Percentiles rank a stretch among this genome's conserved stretches.
phyloP scores from a whole-genome alignment of 148 eudicot species.

The Chenopodium suecicum region DNA sequence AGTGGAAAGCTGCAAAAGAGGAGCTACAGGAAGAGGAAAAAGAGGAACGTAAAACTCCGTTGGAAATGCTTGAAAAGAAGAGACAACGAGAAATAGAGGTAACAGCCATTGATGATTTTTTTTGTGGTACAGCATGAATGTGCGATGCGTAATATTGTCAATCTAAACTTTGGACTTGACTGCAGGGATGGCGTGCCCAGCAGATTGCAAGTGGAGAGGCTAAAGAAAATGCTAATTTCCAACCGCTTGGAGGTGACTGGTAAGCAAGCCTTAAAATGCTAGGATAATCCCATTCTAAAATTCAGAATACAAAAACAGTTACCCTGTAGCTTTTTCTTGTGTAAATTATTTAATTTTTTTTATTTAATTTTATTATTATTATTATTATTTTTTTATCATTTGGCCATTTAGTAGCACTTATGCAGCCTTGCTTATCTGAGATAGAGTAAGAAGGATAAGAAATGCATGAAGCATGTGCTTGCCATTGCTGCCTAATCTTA shows the following conservation, averaged over 20 bases:
- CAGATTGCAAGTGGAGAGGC: conserved; percentile 97
- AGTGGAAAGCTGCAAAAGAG: conserved; percentile 99
- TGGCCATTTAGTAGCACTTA: not conserved
- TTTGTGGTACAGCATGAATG: not conserved
- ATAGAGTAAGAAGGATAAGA: not conserved
- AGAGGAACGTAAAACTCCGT: conserved; percentile 71
- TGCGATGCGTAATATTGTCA: not conserved
- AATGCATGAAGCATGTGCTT: not conserved
- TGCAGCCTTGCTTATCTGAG: not conserved
- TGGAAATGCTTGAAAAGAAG: conserved; percentile 80
- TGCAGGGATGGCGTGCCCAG: conserved; percentile 88
- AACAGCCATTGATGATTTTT: conserved; percentile 16
- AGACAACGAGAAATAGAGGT: conserved; percentile 94
- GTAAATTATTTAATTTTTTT: not conserved
- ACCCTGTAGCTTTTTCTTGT: not conserved
- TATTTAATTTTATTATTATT: not conserved
- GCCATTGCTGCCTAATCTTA: not conserved
- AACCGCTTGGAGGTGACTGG: conserved; percentile 99
- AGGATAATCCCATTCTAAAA: not conserved
- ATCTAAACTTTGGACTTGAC: conserved; percentile 17
- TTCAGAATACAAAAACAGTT: not conserved
- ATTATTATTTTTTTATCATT: not conserved
- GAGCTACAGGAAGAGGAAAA: conserved; percentile 81
- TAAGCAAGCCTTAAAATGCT: conserved; percentile 26
- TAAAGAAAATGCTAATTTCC: conserved; percentile 92